phyloP scores from a whole-genome alignment of 495 filamentous ascomycete species.

The Hypoxylon rickii region DNA sequence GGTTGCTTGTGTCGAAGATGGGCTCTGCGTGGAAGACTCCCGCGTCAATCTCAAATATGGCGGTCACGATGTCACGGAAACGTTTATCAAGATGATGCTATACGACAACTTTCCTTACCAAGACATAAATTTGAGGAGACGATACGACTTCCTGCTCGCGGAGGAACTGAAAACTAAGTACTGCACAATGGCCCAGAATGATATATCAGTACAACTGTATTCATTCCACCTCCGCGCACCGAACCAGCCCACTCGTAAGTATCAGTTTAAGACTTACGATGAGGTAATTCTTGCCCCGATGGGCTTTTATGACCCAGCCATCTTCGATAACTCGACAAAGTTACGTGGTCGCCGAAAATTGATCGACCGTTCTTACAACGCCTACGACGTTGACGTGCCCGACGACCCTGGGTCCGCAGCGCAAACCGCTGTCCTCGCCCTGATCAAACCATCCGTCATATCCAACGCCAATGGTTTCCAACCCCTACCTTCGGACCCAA shows the following conservation, averaged over 20 bases:
- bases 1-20: slow-evolving; percentile 96
- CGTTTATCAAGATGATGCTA: slow-evolving; percentile 96
- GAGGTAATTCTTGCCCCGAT: slow-evolving; percentile 89
- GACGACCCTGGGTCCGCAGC: slow-evolving; percentile 89
- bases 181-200: slow-evolving; percentile 82
- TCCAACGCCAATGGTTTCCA: slow-evolving; percentile 44
- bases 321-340: slow-evolving; percentile 82
- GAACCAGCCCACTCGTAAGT: slow-evolving; percentile 86
- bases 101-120: slow-evolving; percentile 91
- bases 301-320: slow-evolving; percentile 83
- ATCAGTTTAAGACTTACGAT: slow-evolving; percentile 93
- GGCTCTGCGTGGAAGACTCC: slow-evolving; percentile 91
- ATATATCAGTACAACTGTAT: slow-evolving; percentile 77
- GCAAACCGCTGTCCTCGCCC: slow-evolving; percentile 74
- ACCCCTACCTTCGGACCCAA: slow-evolving; percentile 36
- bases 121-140: slow-evolving; percentile 86
- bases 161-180: slow-evolving; percentile 93
- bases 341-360: slow-evolving; percentile 76
- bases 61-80: slow-evolving; percentile 89
- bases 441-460: slow-evolving; percentile 64
- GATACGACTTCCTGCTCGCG: slow-evolving; percentile 90
- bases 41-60: slow-evolving; percentile 91
- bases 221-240: slow-evolving; percentile 89
- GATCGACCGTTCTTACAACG: slow-evolving; percentile 83
- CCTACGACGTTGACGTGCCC: slow-evolving; percentile 81